Evolutionary conservation across 345 rosid species (phyloP), one percentile per base, ranked within the genome.

Genomic region (Noccaea caerulescens): DNA sequence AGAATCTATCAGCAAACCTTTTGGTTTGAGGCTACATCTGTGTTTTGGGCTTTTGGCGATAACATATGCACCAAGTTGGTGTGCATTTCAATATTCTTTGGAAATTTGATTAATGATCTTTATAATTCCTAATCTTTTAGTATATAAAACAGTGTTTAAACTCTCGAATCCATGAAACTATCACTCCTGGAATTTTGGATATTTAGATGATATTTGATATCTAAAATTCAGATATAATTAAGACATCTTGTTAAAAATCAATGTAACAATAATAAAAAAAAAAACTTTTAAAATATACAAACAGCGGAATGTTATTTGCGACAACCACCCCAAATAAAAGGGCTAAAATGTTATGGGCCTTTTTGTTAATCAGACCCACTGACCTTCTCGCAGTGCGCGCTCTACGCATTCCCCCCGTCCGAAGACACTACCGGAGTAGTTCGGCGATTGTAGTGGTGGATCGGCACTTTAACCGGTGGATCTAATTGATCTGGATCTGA

Each of bases 401-500:
- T 41, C 4, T 42, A 43, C 69, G 69, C 67, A 8, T 32, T 58
- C 58, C 55, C 55, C 18, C 37, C 44, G 34, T 41, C 68, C 20
- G 43, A 53, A 16, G 14, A 8, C 61, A 53, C 56, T 9, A 53
- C 74, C 73, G 68, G 73, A 14, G 68, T 20, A 44, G 52, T 23
- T 67, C 50, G 68, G 42, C 63, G 68, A 67, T 49, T 57, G 30
- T 18, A 57, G 71, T 57, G 52, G 57, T 72, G 20, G 63, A 63
- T 54, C 69, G 20, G 56, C 18, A 12, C 25, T 7, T 32, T 8
- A 51, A 38, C 56, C 30, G 38, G 72, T 51, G 60, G 73, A 74
- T 75, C 74, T 45, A 37, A 25, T 46, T 47, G 43, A 61, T 61
- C 64, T 46, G 64, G 75, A 76, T 76, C 79, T 56, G 34, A 7